A percentile compares a stretch with the other conserved stretches of the same genome.
These are phyloP conservation scores for Boletus edulis DNA, from an alignment of 768 basidiomycete genomes.

Conservation along the genomic window DNA sequence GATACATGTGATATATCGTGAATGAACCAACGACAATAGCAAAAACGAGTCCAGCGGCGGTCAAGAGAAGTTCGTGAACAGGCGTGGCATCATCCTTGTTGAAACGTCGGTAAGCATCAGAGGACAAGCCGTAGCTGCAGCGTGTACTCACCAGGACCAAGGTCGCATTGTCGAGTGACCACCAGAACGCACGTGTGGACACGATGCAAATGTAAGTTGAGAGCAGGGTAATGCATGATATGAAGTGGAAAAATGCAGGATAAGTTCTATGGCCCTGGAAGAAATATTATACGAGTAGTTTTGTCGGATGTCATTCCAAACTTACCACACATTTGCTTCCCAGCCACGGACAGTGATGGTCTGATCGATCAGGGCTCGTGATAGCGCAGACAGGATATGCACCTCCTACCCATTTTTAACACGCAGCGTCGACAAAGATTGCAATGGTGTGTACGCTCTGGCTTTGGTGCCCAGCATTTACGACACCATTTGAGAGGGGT, in stretches of 20 bases:
- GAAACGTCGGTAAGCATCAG: constrained; percentile 1
- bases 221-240: constrained; percentile 60
- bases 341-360: constrained; percentile 88
- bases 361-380: constrained; percentile 36
- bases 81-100: constrained; percentile 61
- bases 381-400: not conserved
- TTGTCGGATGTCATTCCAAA: not conserved
- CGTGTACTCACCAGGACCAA: constrained; percentile 48
- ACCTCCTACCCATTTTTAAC: constrained; percentile 73
- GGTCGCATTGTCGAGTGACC: constrained; percentile 63
- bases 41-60: constrained; percentile 58
- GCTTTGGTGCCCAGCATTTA: constrained; percentile 76
- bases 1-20: constrained; percentile 71
- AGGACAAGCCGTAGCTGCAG: not conserved
- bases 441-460: constrained; percentile 81
- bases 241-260: constrained; percentile 79
- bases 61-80: constrained; percentile 66
- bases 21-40: constrained; percentile 73
- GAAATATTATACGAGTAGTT: not conserved
- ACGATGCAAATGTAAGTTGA: constrained; percentile 58
- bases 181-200: constrained; percentile 52
- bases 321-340: constrained; percentile 74
- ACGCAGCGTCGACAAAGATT: constrained; percentile 73
- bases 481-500: constrained; percentile 70
- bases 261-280: constrained; percentile 78